These are phyloP conservation scores for Eragrostis tef DNA, from an alignment of 202 grass and related monocot species.

Conservation along the genomic window DNA sequence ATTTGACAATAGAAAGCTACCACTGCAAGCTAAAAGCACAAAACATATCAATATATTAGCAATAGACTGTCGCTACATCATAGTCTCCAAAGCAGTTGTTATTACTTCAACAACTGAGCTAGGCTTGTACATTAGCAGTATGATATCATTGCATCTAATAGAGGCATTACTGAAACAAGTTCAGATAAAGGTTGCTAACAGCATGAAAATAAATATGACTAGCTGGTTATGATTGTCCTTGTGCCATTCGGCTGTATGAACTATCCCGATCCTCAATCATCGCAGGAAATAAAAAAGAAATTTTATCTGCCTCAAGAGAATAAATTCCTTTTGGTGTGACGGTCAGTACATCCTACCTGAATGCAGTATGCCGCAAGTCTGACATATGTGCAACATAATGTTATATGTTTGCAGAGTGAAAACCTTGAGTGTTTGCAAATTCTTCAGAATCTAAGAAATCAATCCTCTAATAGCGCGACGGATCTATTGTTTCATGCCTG, in stretches of 20 bases:
- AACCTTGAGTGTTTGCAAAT: background rate
- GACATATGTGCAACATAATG: background rate
- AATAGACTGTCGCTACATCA: background rate
- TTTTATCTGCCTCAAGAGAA: background rate
- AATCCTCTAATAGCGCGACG: background rate
- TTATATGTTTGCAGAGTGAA: background rate
- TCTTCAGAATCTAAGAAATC: constrained; percentile 16
- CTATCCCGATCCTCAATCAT: background rate
- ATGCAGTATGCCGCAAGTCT: background rate
- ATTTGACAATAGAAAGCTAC: background rate
- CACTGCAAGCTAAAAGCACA: constrained; percentile 5
- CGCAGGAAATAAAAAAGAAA: background rate
- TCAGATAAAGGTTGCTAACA: constrained; percentile 1
- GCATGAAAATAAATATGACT: background rate
- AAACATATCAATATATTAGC: background rate
- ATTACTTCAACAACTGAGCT: constrained; percentile 12
- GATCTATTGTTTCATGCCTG: background rate
- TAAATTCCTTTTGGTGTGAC: background rate
- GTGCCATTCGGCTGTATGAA: background rate
- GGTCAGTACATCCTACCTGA: background rate
- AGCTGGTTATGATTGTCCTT: background rate
- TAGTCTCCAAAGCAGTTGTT: background rate
- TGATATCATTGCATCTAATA: constrained; percentile 14
- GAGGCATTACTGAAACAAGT: background rate
- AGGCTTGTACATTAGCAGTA: constrained; percentile 14